Evolutionary conservation across 148 eudicot species (phyloP).

Genomic region (Selenicereus undatus): DNA sequence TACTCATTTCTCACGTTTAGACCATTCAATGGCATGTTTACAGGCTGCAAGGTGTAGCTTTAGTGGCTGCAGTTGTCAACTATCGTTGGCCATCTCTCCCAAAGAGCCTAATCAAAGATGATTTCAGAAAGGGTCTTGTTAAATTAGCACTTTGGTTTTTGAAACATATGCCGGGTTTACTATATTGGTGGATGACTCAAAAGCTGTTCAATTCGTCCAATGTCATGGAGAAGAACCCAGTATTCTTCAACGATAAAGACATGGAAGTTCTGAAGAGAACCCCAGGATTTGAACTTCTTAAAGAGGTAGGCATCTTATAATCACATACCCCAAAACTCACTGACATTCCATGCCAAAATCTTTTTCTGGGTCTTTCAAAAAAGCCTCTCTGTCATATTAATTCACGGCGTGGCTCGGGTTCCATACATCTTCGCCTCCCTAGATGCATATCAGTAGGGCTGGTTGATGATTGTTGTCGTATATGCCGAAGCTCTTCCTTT

Average conservation of each 20-base stretch:
- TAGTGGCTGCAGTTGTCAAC: slow-evolving; percentile 61
- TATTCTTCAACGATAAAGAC: slow-evolving; percentile 49
- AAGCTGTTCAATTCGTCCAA: slow-evolving; percentile 48
- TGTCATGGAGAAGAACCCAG: slow-evolving; percentile 54
- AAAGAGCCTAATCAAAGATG: slow-evolving; percentile 39
- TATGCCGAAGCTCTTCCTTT: too few species aligned
- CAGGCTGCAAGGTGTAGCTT: slow-evolving; percentile 73
- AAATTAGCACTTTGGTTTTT: slow-evolving; percentile 38
- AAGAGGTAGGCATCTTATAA: slow-evolving; percentile 40
- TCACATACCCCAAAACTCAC: background rate
- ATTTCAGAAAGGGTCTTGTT: slow-evolving; percentile 46
- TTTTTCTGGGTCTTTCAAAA: background rate
- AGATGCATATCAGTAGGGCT: too few species aligned
- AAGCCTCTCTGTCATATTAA: background rate
- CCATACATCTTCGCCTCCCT: too few species aligned
- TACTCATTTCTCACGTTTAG: slow-evolving; percentile 7
- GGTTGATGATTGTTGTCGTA: too few species aligned
- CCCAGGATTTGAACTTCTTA: slow-evolving; percentile 57
- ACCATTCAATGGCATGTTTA: slow-evolving; percentile 5
- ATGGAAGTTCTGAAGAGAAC: slow-evolving; percentile 57
- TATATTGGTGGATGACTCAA: slow-evolving; percentile 84
- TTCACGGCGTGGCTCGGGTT: too few species aligned
- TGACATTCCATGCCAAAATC: background rate
- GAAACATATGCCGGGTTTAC: slow-evolving; percentile 47
- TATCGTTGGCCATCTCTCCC: slow-evolving; percentile 77